Percentiles rank a stretch among this genome's conserved stretches.
phyloP scores from a whole-genome alignment of 345 rosid species.

The Boechera retrofracta region DNA sequence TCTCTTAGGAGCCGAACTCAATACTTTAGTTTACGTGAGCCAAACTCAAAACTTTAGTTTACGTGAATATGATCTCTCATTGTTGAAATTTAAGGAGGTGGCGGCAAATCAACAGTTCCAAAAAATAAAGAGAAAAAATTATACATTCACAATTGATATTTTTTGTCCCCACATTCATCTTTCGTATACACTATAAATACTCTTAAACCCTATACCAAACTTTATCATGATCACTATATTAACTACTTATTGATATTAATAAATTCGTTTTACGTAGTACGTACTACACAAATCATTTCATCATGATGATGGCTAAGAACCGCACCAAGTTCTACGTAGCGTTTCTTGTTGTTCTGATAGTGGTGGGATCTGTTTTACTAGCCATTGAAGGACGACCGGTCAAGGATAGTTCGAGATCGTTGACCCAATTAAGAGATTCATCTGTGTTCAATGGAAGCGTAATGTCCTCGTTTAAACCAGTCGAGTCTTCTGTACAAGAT shows the following conservation, averaged over 20 bases:
- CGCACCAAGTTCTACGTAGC: slow-evolving; percentile 6
- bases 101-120: slow-evolving; percentile 42
- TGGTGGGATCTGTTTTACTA: slow-evolving; percentile 36
- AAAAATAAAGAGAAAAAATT: background rate
- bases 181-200: slow-evolving; percentile 44
- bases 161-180: slow-evolving; percentile 9
- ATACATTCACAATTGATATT: background rate
- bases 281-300: slow-evolving; percentile 17
- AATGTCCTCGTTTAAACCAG: slow-evolving; percentile 34
- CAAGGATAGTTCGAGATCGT: slow-evolving; percentile 20
- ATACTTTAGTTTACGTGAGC: slow-evolving; percentile 20
- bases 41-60: slow-evolving; percentile 29
- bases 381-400: slow-evolving; percentile 38
- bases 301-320: slow-evolving; percentile 40
- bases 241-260: slow-evolving; percentile 18
- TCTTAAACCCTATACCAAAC: background rate
- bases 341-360: slow-evolving; percentile 22
- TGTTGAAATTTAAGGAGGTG: slow-evolving; percentile 29
- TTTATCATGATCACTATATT: slow-evolving; percentile 24
- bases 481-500: background rate
- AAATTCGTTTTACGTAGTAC: background rate
- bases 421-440: slow-evolving; percentile 17
- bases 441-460: slow-evolving; percentile 33
- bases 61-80: slow-evolving; percentile 38
- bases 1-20: slow-evolving; percentile 18